Percentiles rank a stretch among this genome's conserved stretches.
Evolutionary conservation across 129 eudicot species (phyloP).

Genomic region (Oenanthe sinensis): DNA sequence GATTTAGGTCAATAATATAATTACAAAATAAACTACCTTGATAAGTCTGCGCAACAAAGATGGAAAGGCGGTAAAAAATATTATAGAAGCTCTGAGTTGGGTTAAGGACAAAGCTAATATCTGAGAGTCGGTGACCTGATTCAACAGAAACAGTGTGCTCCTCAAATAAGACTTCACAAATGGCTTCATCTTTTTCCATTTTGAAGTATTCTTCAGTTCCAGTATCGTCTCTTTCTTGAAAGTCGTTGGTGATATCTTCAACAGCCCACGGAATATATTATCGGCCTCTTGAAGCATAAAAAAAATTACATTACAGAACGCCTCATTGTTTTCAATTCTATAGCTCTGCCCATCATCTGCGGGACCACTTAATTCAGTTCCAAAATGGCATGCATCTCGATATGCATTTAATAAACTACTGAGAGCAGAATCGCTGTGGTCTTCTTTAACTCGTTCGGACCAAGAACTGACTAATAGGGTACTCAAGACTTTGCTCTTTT

Average conservation of each 20-base stretch:
- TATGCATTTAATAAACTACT: conserved; percentile 67
- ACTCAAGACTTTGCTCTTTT: conserved; percentile 36
- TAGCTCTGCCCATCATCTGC: conserved; percentile 18
- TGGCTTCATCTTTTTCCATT: conserved; percentile 66
- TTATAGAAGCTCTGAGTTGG: conserved; percentile 55
- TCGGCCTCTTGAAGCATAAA: conserved; percentile 72
- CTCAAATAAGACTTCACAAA: conserved; percentile 70
- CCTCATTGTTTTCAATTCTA: conserved; percentile 44
- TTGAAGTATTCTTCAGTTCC: conserved; percentile 55
- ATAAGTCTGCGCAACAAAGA: conserved; percentile 57
- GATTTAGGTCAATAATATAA: background rate
- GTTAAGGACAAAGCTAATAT: conserved; percentile 50
- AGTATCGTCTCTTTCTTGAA: conserved; percentile 51
- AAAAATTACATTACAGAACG: conserved; percentile 49
- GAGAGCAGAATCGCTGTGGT: conserved; percentile 48
- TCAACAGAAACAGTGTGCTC: conserved; percentile 69
- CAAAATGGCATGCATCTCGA: conserved; percentile 87
- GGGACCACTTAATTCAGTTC: conserved; percentile 45
- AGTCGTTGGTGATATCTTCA: conserved; percentile 48
- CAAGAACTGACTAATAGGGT: conserved; percentile 32
- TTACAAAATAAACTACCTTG: conserved; percentile 42
- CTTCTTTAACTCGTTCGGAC: conserved; percentile 52
- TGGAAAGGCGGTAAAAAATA: conserved; percentile 77
- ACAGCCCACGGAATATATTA: conserved; percentile 48
- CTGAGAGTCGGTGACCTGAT: conserved; percentile 69